Base-by-base conservation (phyloP, 176 grass and related monocot genomes). In the Microstegium vimineum region DNA sequence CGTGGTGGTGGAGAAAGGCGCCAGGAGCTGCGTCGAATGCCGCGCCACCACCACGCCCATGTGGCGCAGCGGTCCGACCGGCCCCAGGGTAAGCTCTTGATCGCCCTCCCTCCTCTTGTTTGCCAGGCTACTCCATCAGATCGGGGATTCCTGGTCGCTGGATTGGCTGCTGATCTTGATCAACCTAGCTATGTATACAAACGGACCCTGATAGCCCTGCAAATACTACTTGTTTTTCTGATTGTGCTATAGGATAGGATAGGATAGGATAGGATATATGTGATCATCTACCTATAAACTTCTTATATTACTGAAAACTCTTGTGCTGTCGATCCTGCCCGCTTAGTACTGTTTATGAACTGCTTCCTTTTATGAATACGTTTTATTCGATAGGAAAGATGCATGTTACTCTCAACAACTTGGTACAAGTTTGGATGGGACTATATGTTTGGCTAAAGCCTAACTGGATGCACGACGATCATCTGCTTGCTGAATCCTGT, bases 11-110 rank as follows among this genome's bases (percentile, higher is more conserved):
- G 89, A 76, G 41, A 86, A 77, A 78, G 90, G 81, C 22, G 76
- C 84, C 85, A 86, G 82, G 77, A 78, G 90, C 82, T 95, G 93
- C 71, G 76, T 91, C 65, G 84, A 92, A 84, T 95, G 93, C 85
- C 86, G 81, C 75, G 85, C 93, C 45, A 95, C 90, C 81, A 84
- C 83, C 47, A 92, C 93, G 74, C 90, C 93, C 73, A 91, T 95
- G 47, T 95, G 93, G 93, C 74, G 90, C 69, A 80, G 93, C 34
- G 93, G 93, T 15, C 90, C 93, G 28, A 88, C 90, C 20, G 93
- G 93, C 2, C 90, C 85, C 31, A 95, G 91, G 93, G 93, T 80
- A 62, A 62, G 60, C 60, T 62, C 60, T 11, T 43, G 54, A 26
- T 56, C 79, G 4, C 60, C 11, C 2, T 42, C 42, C 10, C 13